phyloP scores from a whole-genome alignment of 2,329 filamentous ascomycete species.

The Pseudogymnoascus sp. region DNA sequence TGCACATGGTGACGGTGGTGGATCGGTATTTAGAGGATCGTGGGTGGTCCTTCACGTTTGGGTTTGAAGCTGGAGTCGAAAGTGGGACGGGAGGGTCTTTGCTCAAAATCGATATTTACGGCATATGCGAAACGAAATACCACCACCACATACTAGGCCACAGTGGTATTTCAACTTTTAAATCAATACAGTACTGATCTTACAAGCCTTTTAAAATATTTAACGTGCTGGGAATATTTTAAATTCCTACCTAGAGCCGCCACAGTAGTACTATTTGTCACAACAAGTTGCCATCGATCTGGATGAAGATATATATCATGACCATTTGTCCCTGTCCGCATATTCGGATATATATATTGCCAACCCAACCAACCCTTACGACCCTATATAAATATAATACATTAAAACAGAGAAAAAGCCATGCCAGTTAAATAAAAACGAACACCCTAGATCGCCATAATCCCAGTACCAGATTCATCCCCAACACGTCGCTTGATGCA shows the following conservation, averaged over 20 bases:
- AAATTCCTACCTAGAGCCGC: background rate
- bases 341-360: conserved; percentile 6
- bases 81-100: background rate
- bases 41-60: background rate
- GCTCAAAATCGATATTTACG: background rate
- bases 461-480: background rate
- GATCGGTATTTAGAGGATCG: background rate
- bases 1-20: background rate
- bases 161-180: background rate
- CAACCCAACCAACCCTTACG: background rate
- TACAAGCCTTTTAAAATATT: background rate
- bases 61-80: background rate
- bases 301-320: background rate
- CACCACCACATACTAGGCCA: background rate
- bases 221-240: background rate
- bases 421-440: background rate
- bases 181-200: background rate
- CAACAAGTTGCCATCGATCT: background rate
- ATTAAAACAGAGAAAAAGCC: conserved; percentile 1
- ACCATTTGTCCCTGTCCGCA: background rate
- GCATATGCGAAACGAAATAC: background rate
- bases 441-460: conserved; percentile 5
- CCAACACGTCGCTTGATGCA: conserved; percentile 7
- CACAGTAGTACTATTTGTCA: background rate
- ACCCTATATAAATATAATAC: conserved; percentile 9